These are phyloP conservation scores for Talaromyces sp. DNA, from an alignment of 2,329 filamentous ascomycete genomes.

Conservation along the genomic window DNA sequence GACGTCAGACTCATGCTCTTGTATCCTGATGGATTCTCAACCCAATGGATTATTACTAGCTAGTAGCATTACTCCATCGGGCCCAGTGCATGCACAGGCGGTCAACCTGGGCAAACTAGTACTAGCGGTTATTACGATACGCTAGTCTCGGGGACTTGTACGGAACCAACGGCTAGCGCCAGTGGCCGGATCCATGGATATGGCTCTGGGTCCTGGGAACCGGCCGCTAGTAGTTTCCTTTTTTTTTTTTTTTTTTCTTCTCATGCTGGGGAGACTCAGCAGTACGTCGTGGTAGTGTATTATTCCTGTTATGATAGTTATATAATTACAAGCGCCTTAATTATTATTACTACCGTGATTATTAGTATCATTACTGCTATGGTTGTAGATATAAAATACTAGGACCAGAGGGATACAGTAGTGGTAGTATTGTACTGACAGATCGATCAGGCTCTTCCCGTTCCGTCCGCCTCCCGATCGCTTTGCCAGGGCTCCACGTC, in stretches of 20 bases:
- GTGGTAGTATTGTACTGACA: neutral
- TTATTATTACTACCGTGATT: no score
- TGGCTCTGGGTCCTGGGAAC: slow-evolving; percentile 12
- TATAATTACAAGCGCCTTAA: no score
- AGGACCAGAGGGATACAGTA: no score
- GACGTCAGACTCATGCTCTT: neutral
- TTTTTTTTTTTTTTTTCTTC: no score
- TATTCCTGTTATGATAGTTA: no score
- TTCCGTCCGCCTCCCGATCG: slow-evolving; percentile 12
- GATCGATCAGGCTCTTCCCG: slow-evolving; percentile 7
- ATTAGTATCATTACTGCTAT: no score
- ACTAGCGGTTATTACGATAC: slow-evolving; percentile 2
- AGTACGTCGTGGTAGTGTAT: no score
- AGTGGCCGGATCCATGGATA: slow-evolving; percentile 13
- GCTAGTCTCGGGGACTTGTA: slow-evolving; percentile 5
- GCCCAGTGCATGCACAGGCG: neutral
- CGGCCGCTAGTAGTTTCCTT: neutral
- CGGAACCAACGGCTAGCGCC: slow-evolving; percentile 7
- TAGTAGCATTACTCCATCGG: neutral
- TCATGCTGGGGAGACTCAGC: no score
- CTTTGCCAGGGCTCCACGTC: neutral
- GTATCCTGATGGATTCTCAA: neutral
- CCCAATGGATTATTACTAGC: neutral
- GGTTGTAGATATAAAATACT: no score
- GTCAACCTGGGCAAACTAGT: neutral